Conservation (phyloP, 495 filamentous ascomycete species). For the Ramalina intermedia region DNA sequence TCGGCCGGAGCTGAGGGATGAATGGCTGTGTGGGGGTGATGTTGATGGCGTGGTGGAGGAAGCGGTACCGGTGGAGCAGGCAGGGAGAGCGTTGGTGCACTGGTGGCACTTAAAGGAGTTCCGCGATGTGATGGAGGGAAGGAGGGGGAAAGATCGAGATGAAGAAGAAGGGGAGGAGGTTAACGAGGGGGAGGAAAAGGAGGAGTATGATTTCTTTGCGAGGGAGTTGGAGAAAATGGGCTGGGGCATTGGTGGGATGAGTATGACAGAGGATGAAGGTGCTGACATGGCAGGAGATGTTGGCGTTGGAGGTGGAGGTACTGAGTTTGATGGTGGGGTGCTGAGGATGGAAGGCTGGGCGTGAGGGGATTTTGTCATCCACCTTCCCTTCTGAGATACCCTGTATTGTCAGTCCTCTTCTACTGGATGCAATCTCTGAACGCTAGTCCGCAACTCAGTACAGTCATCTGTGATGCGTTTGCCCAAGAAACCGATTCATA, state of each 20-base stretch:
- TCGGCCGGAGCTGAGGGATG: constrained; percentile 80
- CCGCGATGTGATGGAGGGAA: constrained; percentile 61
- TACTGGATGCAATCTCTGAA: no score
- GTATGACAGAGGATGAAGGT: constrained; percentile 22
- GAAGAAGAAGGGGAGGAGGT: background rate
- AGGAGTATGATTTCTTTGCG: constrained; percentile 81
- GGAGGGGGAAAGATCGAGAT: constrained; percentile 11
- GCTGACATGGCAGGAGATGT: constrained; percentile 34
- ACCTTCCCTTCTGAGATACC: no score
- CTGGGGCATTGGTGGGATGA: constrained; percentile 29
- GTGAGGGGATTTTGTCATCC: constrained; percentile 5
- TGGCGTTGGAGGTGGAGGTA: constrained; percentile 24
- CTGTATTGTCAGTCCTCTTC: no score
- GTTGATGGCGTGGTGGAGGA: constrained; percentile 89
- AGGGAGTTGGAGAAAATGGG: constrained; percentile 79
- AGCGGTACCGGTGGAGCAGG: constrained; percentile 78
- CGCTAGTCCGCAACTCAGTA: no score
- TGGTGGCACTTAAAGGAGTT: constrained; percentile 84
- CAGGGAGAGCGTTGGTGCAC: constrained; percentile 69
- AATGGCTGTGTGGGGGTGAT: constrained; percentile 85
- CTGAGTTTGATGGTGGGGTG: constrained; percentile 33
- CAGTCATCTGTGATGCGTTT: no score
- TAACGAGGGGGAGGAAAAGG: constrained; percentile 9
- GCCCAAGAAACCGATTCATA: no score
- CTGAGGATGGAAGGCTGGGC: constrained; percentile 31